Conservation (phyloP, 306 rosid species). For the Sicyos baderoa region DNA sequence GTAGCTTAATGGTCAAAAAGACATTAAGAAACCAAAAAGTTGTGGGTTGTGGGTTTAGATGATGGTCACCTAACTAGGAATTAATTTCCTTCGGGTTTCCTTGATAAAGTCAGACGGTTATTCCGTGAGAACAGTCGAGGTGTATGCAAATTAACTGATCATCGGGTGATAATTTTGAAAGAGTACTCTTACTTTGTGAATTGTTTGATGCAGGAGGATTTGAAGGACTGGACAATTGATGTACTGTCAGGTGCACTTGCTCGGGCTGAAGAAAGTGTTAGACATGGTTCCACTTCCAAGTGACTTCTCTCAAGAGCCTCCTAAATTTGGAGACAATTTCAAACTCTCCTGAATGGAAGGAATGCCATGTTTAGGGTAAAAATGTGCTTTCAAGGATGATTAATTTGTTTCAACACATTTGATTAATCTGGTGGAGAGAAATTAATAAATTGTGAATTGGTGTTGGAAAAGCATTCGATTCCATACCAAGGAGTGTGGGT, state of each 20-base stretch:
- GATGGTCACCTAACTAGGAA: too few species aligned
- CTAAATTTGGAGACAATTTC: neutral
- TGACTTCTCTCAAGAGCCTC: neutral
- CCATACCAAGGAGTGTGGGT: too few species aligned
- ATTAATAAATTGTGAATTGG: constrained; percentile 23
- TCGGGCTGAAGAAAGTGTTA: constrained; percentile 51
- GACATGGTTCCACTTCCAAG: constrained; percentile 25
- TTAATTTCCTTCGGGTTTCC: too few species aligned
- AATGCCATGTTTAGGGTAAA: neutral
- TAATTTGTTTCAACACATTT: neutral
- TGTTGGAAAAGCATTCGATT: neutral
- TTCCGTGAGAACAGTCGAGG: too few species aligned
- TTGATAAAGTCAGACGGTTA: too few species aligned
- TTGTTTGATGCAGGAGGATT: constrained; percentile 43
- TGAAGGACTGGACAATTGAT: constrained; percentile 78
- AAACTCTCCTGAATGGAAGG: neutral
- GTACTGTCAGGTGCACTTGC: constrained; percentile 55
- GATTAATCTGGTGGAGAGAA: neutral
- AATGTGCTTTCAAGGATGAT: neutral
- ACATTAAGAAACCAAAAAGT: too few species aligned
- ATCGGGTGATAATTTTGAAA: neutral
- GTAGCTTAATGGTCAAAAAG: too few species aligned
- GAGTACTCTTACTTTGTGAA: neutral
- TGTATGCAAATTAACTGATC: neutral
- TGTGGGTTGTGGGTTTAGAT: too few species aligned